Evolutionary conservation across 495 filamentous ascomycete species (phyloP).

Genomic region (Filosporella fistucella): DNA sequence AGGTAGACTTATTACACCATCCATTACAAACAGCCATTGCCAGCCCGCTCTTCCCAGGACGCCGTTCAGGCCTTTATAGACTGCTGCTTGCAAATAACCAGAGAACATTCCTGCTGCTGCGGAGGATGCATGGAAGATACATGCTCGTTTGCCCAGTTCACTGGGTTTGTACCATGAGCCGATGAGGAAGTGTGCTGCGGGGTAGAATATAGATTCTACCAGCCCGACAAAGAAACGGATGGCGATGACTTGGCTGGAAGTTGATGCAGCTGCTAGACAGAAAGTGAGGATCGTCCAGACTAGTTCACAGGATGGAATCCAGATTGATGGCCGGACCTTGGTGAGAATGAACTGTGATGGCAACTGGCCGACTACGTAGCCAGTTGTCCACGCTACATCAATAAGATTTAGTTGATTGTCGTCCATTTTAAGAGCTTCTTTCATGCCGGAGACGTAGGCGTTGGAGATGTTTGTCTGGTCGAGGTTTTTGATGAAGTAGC

Average conservation of each 20-base stretch:
- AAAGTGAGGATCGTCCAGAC: slow-evolving; percentile 54
- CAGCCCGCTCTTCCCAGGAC: slow-evolving; percentile 49
- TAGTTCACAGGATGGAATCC: slow-evolving; percentile 50
- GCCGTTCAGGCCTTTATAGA: slow-evolving; percentile 45
- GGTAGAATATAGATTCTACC: slow-evolving; percentile 52
- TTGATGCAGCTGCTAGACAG: slow-evolving; percentile 41
- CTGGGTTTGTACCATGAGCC: slow-evolving; percentile 59
- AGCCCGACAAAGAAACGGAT: slow-evolving; percentile 56
- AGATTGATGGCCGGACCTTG: slow-evolving; percentile 52
- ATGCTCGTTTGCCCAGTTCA: slow-evolving; percentile 59
- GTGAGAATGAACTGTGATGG: slow-evolving; percentile 57
- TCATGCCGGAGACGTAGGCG: slow-evolving; percentile 64
- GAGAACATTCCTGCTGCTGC: slow-evolving; percentile 40
- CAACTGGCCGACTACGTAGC: slow-evolving; percentile 54
- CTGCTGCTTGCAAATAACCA: slow-evolving; percentile 54
- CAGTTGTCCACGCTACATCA: slow-evolving; percentile 57
- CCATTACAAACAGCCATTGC: slow-evolving; percentile 62
- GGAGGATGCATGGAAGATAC: slow-evolving; percentile 45
- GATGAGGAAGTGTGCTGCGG: slow-evolving; percentile 45
- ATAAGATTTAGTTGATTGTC: slow-evolving; percentile 54
- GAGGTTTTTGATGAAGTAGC: slow-evolving; percentile 60
- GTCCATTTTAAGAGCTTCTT: slow-evolving; percentile 51
- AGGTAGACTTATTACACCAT: slow-evolving; percentile 39
- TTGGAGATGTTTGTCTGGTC: slow-evolving; percentile 56
- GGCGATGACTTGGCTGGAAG: slow-evolving; percentile 47